These are phyloP conservation scores for Saxophila tyrrhenica DNA, from an alignment of 495 filamentous ascomycete species.

Conservation along the genomic window DNA sequence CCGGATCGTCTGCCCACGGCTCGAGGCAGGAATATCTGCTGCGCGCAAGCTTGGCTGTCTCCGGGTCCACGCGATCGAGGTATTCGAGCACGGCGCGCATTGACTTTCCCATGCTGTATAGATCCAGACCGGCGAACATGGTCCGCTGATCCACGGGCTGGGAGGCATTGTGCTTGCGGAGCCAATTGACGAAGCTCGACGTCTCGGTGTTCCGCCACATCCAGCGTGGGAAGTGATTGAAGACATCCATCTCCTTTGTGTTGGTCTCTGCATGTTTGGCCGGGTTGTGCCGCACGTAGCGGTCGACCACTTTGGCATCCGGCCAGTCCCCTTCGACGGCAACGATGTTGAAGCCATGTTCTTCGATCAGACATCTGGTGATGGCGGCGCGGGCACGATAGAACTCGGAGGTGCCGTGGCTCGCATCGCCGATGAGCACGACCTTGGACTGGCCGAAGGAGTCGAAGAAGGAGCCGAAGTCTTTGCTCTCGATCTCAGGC, in stretches of 20 bases:
- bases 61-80: slow-evolving; percentile 38
- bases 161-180: slow-evolving; percentile 36
- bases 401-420: slow-evolving; percentile 51
- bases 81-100: slow-evolving; percentile 44
- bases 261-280: slow-evolving; percentile 12
- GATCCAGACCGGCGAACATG: slow-evolving; percentile 45
- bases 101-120: slow-evolving; percentile 45
- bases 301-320: slow-evolving; percentile 44
- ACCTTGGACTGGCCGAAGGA: slow-evolving; percentile 34
- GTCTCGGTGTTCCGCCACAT: slow-evolving; percentile 52
- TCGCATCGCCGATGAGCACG: slow-evolving; percentile 46
- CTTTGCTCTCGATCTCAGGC: slow-evolving; percentile 29
- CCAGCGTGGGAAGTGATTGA: slow-evolving; percentile 48
- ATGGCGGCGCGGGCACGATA: slow-evolving; percentile 45
- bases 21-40: slow-evolving; percentile 38
- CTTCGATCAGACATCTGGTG: slow-evolving; percentile 41
- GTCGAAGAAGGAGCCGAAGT: slow-evolving; percentile 37
- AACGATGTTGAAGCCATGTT: slow-evolving; percentile 46
- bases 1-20: slow-evolving; percentile 43
- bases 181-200: slow-evolving; percentile 47
- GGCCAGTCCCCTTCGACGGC: slow-evolving; percentile 52
- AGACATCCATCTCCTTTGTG: slow-evolving; percentile 31
- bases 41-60: slow-evolving; percentile 36
- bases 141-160: slow-evolving; percentile 28
- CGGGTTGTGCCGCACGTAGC: slow-evolving; percentile 42